Evolutionary conservation across 2,329 filamentous ascomycete species (phyloP), one percentile per base, ranked within the genome.

Genomic region (Periconia macrospinosa): DNA sequence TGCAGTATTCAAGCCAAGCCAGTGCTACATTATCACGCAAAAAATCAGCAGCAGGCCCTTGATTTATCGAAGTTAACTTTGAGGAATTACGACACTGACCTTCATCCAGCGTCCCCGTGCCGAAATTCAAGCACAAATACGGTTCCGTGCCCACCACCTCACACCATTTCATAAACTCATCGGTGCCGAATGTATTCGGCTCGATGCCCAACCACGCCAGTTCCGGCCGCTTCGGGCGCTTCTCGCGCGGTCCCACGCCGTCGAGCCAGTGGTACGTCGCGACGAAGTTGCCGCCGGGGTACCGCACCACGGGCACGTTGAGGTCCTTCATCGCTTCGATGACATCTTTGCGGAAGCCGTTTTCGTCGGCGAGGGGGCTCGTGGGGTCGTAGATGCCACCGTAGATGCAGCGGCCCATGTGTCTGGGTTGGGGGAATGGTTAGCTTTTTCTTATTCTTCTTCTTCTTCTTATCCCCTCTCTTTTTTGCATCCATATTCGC

Each of bases 401-500:
- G 71, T 94, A 93, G 68, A 94, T 92, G 78, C 90, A 94, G 57
- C 90, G 85, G 65, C 90, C 90, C 90, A 94, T 94, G 74, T 94
- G 91, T 65, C 88, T 91, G 61, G 30, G 51, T 23, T n/a, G n/a
- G n/a, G 53, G 8, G 5, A 27, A 42, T 49, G 52, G 66, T 71
- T 53, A 72, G 62, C n/a, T 35, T 35, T 41, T 35, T 62, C 53
- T 8, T 37, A n/a, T n/a, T n/a, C n/a, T n/a, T n/a, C n/a, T n/a
- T n/a, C n/a, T n/a, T n/a, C n/a, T n/a, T n/a, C n/a, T n/a, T n/a
- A n/a, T n/a, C 49, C 40, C 33, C 41, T 50, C 42, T 45, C 45
- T 52, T 45, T 27, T 27, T 27, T 8, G 5, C 8, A 5, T 27
- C 23, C 3, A 27, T 27, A 27, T 27, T 8, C n/a, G n/a, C n/a